Percentiles rank a stretch among this genome's conserved stretches.
phyloP scores from a whole-genome alignment of 371 early-diverging fungal species.

The Zychaea mexicana region DNA sequence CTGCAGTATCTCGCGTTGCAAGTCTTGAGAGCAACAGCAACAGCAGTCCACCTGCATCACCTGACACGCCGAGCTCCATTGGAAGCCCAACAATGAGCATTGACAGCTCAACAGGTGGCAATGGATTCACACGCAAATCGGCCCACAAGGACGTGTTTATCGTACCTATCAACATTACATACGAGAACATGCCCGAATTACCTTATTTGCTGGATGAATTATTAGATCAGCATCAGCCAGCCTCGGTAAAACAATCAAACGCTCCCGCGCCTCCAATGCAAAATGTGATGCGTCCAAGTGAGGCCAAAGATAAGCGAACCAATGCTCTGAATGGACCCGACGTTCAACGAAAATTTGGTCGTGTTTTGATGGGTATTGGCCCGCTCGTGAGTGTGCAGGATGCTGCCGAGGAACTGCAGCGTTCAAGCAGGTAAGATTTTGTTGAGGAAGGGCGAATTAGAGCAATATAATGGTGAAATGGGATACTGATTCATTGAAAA shows the following conservation, averaged over 20 bases:
- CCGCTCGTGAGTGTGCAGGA: conserved; percentile 46
- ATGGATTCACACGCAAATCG: conserved; percentile 15
- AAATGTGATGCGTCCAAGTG: conserved; percentile 38
- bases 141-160: conserved; percentile 41
- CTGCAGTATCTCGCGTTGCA: conserved; percentile 21
- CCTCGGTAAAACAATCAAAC: neutral
- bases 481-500: neutral
- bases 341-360: conserved; percentile 33
- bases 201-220: conserved; percentile 44
- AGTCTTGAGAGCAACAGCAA: conserved; percentile 15
- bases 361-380: conserved; percentile 45
- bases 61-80: conserved; percentile 28
- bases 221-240: conserved; percentile 40
- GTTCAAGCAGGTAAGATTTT: conserved; percentile 19
- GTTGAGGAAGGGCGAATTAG: neutral
- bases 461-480: neutral
- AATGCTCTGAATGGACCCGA: conserved; percentile 23
- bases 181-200: conserved; percentile 49
- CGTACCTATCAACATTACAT: conserved; percentile 52
- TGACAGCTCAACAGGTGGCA: conserved; percentile 19
- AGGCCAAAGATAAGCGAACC: conserved; percentile 45
- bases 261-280: neutral
- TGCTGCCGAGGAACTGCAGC: conserved; percentile 26
- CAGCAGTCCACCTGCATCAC: conserved; percentile 38
- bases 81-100: conserved; percentile 36